These are phyloP conservation scores for Alternaria panax DNA, from an alignment of 2,329 filamentous ascomycete genomes.

Conservation along the genomic window DNA sequence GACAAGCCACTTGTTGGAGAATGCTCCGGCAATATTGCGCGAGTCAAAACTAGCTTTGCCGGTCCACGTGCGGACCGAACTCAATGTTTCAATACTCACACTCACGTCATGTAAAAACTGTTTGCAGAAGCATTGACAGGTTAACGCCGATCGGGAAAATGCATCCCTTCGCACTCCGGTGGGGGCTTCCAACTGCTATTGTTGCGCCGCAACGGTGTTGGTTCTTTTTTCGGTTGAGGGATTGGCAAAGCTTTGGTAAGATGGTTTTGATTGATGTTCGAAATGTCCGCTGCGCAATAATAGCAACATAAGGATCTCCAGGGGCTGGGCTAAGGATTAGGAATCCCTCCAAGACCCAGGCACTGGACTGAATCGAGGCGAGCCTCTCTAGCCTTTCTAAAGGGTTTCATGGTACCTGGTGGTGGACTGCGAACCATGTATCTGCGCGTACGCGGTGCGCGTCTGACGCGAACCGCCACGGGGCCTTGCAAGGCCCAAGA, in stretches of 20 bases:
- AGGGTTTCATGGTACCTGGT: constrained; percentile 15
- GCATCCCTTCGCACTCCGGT: constrained; percentile 1
- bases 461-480: constrained; percentile 15
- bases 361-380: constrained; percentile 4
- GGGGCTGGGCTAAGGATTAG: constrained; percentile 4
- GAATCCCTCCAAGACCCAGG: neutral
- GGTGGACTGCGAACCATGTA: constrained; percentile 11
- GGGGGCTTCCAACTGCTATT: neutral
- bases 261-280: neutral
- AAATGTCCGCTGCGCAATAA: constrained; percentile 4
- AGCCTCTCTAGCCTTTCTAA: neutral
- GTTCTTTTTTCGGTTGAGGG: neutral
- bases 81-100: constrained; percentile 16
- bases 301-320: constrained; percentile 3
- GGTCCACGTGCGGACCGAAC: constrained; percentile 8
- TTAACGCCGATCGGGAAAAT: constrained; percentile 5
- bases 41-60: constrained; percentile 21
- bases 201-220: neutral
- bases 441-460: constrained; percentile 17
- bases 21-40: constrained; percentile 14
- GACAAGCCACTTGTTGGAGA: constrained; percentile 6
- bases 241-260: neutral
- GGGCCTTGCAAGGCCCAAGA: constrained; percentile 13
- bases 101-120: constrained; percentile 17
- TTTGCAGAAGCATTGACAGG: constrained; percentile 16